Evolutionary conservation across 176 grass and related monocot genomes (phyloP).

Genomic region (Cenchrus purpureus): DNA sequence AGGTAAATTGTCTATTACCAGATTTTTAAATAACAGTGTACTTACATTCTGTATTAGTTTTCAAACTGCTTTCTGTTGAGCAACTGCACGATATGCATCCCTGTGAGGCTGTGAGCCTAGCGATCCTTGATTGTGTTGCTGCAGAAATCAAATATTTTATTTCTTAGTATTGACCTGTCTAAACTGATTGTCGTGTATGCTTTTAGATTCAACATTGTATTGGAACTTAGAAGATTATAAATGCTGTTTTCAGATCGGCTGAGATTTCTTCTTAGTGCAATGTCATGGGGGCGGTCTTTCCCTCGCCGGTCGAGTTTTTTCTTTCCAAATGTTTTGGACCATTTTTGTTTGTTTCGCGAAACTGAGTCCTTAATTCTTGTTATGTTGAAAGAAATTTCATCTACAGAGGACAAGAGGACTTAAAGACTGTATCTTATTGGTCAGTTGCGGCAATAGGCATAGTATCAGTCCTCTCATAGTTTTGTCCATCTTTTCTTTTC

Average conservation of each 20-base stretch:
- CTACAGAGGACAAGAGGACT: background rate
- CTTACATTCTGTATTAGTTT: conserved; percentile 28
- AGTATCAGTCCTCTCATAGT: background rate
- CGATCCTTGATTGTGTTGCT: background rate
- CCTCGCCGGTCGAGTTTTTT: no score
- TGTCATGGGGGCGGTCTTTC: no score
- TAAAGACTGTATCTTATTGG: background rate
- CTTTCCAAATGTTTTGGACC: conserved; percentile 4
- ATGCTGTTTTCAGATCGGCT: background rate
- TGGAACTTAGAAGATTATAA: background rate
- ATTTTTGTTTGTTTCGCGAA: background rate
- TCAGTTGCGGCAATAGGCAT: conserved; percentile 8
- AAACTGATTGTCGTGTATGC: background rate
- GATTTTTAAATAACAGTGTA: conserved; percentile 13
- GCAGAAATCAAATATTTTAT: conserved; percentile 1
- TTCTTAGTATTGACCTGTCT: background rate
- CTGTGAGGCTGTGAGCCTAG: background rate
- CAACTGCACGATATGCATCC: background rate
- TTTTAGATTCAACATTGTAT: conserved; percentile 6
- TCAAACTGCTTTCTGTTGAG: conserved; percentile 1
- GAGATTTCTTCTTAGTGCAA: no score
- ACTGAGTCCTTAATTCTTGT: conserved; percentile 10
- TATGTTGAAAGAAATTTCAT: background rate
- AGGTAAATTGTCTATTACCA: conserved; percentile 55
- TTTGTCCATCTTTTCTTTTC: background rate